Percentiles rank a stretch among this genome's conserved stretches.
phyloP scores from a whole-genome alignment of 2,329 filamentous ascomycete genomes.

The Hypomyces perniciosus region DNA sequence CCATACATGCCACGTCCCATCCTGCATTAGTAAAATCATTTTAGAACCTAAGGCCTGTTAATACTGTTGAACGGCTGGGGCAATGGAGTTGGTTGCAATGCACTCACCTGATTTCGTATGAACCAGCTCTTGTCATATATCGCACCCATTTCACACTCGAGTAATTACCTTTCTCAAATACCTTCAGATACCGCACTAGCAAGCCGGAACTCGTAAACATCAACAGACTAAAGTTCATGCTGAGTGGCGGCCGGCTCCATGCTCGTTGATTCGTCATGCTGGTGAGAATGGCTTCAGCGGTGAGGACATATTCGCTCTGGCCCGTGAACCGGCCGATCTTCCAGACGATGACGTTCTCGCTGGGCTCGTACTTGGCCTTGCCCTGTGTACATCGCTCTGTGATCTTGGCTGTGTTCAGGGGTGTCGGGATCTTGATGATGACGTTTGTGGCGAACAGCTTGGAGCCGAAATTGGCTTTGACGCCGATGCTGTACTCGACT shows the following conservation, averaged over 20 bases:
- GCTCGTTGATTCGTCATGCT: constrained; percentile 98
- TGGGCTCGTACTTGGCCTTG: constrained; percentile 96
- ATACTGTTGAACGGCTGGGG: background rate
- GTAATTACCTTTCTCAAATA: constrained; percentile 99
- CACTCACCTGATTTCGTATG: constrained; percentile 84
- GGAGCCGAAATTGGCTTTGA: constrained; percentile 91
- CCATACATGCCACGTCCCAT: constrained; percentile 14
- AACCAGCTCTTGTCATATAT: constrained; percentile 97
- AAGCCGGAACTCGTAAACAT: constrained; percentile 98
- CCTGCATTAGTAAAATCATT: constrained; percentile 5
- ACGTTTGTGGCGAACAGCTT: constrained; percentile 98
- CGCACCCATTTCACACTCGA: constrained; percentile 98
- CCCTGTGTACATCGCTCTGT: constrained; percentile 90
- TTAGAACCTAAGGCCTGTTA: constrained; percentile 30
- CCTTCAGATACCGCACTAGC: constrained; percentile 90
- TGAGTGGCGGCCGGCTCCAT: constrained; percentile 90
- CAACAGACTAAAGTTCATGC: constrained; percentile 83
- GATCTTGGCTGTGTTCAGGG: constrained; percentile 91
- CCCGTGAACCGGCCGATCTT: constrained; percentile 98
- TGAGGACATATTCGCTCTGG: constrained; percentile 93
- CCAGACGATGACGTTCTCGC: constrained; percentile 98
- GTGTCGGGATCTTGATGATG: constrained; percentile 86
- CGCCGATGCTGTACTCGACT: constrained; percentile 96
- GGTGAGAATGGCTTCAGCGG: constrained; percentile 85
- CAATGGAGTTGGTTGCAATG: background rate